Base-by-base conservation (phyloP, 1,284 basidiomycete species). In the Ceratobasidium sp. region DNA sequence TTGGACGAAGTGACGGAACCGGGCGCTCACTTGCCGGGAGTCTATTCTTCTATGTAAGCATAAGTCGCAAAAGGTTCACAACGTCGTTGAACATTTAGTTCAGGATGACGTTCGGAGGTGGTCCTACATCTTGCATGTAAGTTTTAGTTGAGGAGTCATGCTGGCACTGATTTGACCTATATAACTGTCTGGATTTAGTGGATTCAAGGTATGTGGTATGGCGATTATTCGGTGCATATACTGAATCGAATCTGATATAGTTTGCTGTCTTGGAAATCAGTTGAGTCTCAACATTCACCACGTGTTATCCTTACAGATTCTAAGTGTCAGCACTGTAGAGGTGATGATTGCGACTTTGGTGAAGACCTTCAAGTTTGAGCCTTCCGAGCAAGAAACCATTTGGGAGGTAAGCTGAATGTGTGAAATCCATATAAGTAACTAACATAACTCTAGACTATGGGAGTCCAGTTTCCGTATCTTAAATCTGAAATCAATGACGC, bases 41-140 rank as follows among this genome's bases (percentile, higher is more conserved):
- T 75, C 12, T 75, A 75, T 28, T 75, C 72, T 4, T 63, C 72
- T 33, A 75, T 66, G 72, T 75, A 33, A 33, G 72, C 33, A 26
- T 28, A 61, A 63, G 42, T 56, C 18, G n/a, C n/a, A n/a, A n/a
- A n/a, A n/a, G 23, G 10, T 40, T 55, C 20, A 15, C 26, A 40
- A n/a, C n/a, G 2, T 51, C 42, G 28, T 39, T 44, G 40, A 44
- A n/a, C 20, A 1, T 40, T 39, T n/a, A n/a, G n/a, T n/a, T n/a
- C n/a, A 76, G 63, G 72, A 75, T 75, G 72, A 66, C 72, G 15
- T 75, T 75, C 33, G 72, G 72, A 40, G 72, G 58, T 13, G 72
- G 72, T 18, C 55, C 58, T 18, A 46, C 44, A 7, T 23, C 72
- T 40, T 75, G 72, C 72, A 75, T 75, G 72, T 66, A 44, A 49